Evolutionary conservation across 768 basidiomycete species (phyloP), one percentile per base, ranked within the genome.

Genomic region (Leccinum uliginosum): DNA sequence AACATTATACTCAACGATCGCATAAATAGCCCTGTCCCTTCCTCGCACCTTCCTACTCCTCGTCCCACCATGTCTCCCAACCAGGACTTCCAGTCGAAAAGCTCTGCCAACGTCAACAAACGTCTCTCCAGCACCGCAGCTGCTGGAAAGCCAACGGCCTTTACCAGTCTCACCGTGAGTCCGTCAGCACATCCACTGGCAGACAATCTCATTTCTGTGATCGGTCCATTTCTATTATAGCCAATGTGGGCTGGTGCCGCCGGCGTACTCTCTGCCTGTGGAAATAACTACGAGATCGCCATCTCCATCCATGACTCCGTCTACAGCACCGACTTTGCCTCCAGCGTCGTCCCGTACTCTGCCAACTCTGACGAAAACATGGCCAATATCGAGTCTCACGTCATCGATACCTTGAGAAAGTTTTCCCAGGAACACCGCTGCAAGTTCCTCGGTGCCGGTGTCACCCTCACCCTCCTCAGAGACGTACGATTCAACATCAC

Each of bases 191-290:
- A 47, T 1, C 12, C 32, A n/a, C n/a, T n/a, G n/a, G n/a, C n/a
- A 17, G 30, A 38, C 50, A 19, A 50, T 23, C 7, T 56, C 52
- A 55, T 57, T 53, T 27, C 15, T 6, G 7, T 64, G 50, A 63
- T 67, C 43, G 47, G 10, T 29, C 21, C 21, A 26, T 56, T 10
- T 10, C 53, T 63, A 53, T 44, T 64, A 38, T 66, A 92, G 90
- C 87, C 90, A 21, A 91, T 93, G 90, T 93, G 90, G 89, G 88
- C 85, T 59, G 91, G 88, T 64, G 78, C 91, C 50, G 85, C 89
- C 3, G 88, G 87, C 40, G 74, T 74, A 23, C 68, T 83, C 49
- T 68, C 84, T 67, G 79, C 84, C 66, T 82, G 83, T 66, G 81
- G 80, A 55, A 80, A 78, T 51, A 73, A 80, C 55, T 84, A 80